Percentiles rank a stretch among this genome's conserved stretches.
phyloP scores from a whole-genome alignment of 768 basidiomycete species.

The Lactarius sanguifluus region DNA sequence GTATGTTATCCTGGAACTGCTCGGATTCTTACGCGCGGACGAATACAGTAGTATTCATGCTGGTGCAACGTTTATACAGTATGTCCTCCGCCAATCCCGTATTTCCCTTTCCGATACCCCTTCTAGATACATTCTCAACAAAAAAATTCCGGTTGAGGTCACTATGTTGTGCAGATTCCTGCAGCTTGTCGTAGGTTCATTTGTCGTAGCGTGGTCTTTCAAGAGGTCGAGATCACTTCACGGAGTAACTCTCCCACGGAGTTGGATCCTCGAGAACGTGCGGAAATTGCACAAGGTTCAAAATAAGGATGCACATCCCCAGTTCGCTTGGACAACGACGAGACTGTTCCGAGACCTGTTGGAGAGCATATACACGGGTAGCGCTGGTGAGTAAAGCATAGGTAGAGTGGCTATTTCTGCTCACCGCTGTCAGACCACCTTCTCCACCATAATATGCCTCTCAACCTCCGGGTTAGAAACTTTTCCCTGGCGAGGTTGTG shows the following conservation, averaged over 20 bases:
- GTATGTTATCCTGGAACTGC: conserved; percentile 18
- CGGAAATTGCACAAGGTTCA: conserved; percentile 13
- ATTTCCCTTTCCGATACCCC: background rate
- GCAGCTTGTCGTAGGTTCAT: conserved; percentile 17
- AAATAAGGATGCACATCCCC: conserved; percentile 6
- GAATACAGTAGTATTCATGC: background rate
- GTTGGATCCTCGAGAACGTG: conserved; percentile 29
- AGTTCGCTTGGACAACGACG: background rate
- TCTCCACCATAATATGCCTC: conserved; percentile 12
- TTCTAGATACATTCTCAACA: conserved; percentile 18
- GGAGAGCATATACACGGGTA: conserved; percentile 24
- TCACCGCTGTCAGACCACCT: conserved; percentile 10
- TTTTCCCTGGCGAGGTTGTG: conserved; percentile 21
- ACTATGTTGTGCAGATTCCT: conserved; percentile 21
- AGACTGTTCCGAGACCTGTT: conserved; percentile 22
- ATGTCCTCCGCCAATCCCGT: background rate
- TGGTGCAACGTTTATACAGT: conserved; percentile 20
- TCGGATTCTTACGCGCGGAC: conserved; percentile 16
- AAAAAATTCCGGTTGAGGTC: conserved; percentile 17
- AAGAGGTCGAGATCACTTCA: background rate
- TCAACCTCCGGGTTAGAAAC: conserved; percentile 8
- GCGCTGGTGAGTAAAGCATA: conserved; percentile 5
- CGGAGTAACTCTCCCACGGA: conserved; percentile 25
- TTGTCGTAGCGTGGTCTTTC: conserved; percentile 17
- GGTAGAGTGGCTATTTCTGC: background rate